Evolutionary conservation across 2,329 filamentous ascomycete genomes (phyloP), one percentile per base, ranked within the genome.

Genomic region (Fusarium caatingaense): DNA sequence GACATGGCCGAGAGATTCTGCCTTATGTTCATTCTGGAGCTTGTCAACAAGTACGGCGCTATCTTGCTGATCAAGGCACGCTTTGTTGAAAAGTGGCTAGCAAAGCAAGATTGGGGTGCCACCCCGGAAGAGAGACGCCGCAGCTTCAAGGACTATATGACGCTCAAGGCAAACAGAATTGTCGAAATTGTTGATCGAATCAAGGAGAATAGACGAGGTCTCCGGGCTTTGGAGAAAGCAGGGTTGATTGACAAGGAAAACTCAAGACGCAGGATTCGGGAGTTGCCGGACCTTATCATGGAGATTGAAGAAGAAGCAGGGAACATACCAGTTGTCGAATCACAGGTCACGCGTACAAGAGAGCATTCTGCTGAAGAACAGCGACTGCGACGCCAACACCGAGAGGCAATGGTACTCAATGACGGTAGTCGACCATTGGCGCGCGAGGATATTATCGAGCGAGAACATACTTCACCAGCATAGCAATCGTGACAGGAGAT

Each of bases 341-440:
- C 68, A 40, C 77, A 77, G 23, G 61, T 72, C 8, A 73, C 78
- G 32, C 74, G 80, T 37, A 76, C 78, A 4, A 73, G 84, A 64
- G 86, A 88, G 60, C 86, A 88, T 76, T 89, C 84, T 63, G 83
- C 80, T 9, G 89, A 89, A 76, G 92, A 95, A 78, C 90, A 92
- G 74, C 87, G 91, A 56, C 83, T 94, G 64, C 85, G 93, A 64
- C 87, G 94, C 69, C 87, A 93, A 51, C 87, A 95, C 76, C 87
- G 94, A 71, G 93, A 97, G 81, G 94, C 93, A 7, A 94, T 98
- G 88, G 94, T 98, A 21, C 83, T 97, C 60, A 95, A 94, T 74
- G 93, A 97, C 75, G 92, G 93, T n/a, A 93, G 88, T 23, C 86
- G 91, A 32, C 91, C 92, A 3, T 79, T 97, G 46, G 89, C 87